Percentiles rank a stretch among this genome's conserved stretches.
Conservation (phyloP, 495 filamentous ascomycete species). For the Aspergillus cristatus region DNA sequence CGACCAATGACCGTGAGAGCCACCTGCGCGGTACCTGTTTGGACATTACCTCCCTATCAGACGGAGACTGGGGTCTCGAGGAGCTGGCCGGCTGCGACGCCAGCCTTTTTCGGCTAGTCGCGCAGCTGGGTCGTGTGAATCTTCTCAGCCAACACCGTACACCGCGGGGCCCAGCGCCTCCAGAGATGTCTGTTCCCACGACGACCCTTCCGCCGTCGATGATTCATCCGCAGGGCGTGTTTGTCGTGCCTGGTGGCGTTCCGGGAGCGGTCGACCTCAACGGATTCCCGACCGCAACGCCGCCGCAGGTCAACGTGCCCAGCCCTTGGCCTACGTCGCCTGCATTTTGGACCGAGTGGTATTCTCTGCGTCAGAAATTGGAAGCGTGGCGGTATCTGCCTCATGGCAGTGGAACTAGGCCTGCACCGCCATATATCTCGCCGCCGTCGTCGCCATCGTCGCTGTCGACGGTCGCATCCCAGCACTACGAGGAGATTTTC, state of each 20-base stretch:
- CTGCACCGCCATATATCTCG: conserved; percentile 24
- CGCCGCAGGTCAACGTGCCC: conserved; percentile 19
- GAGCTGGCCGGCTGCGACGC: conserved; percentile 84
- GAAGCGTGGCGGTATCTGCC: conserved; percentile 71
- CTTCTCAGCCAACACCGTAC: conserved; percentile 72
- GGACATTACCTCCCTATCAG: conserved; percentile 55
- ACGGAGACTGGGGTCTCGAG: conserved; percentile 71
- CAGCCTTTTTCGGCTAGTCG: conserved; percentile 66
- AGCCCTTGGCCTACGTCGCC: conserved; percentile 22
- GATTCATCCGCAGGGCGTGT: conserved; percentile 17
- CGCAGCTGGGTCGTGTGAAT: conserved; percentile 74
- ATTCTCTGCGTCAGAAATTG: conserved; percentile 63
- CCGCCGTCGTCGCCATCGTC: conserved; percentile 19
- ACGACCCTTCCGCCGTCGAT: conserved; percentile 32
- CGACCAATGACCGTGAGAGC: conserved; percentile 86
- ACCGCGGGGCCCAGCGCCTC: conserved; percentile 23
- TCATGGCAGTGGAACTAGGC: conserved; percentile 9
- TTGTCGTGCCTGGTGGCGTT: conserved; percentile 2
- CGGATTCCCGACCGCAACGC: conserved; percentile 19
- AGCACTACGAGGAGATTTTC: conserved; percentile 44
- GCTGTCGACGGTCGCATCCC: conserved; percentile 23
- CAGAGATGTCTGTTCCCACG: conserved; percentile 22
- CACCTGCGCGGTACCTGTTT: conserved; percentile 65
- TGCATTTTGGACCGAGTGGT: conserved; percentile 81
- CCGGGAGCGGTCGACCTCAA: conserved; percentile 9